These are phyloP conservation scores for Plasmopara viticola DNA, from an alignment of 352 stramenopile species.

Conservation along the genomic window DNA sequence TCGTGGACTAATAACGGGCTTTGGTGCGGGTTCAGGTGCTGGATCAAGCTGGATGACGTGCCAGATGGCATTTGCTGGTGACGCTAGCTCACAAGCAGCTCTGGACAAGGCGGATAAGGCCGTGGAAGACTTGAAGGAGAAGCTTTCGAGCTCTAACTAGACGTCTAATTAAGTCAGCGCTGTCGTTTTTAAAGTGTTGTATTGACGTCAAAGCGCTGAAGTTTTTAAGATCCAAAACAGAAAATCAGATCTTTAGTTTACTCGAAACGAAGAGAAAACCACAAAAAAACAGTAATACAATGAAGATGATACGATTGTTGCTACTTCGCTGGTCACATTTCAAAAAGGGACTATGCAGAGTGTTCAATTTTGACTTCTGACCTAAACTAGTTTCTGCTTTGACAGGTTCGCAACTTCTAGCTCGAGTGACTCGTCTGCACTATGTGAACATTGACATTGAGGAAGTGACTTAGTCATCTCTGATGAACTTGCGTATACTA, in stretches of 20 bases:
- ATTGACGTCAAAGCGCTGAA: neutral
- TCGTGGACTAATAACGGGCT: constrained; percentile 58
- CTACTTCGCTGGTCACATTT: neutral
- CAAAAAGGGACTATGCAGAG: neutral
- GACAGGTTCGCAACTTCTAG: neutral
- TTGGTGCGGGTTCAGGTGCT: constrained; percentile 60
- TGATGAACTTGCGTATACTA: too few species aligned
- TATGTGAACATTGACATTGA: neutral
- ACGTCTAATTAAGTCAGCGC: constrained; percentile 4
- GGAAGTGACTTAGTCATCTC: neutral
- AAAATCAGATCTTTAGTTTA: neutral
- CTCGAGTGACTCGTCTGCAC: neutral
- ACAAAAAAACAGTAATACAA: neutral
- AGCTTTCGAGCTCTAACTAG: constrained; percentile 30
- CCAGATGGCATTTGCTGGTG: constrained; percentile 72
- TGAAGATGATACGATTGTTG: neutral
- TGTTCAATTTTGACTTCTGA: neutral
- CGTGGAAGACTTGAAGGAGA: constrained; percentile 67
- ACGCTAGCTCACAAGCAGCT: constrained; percentile 51
- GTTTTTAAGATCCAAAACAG: neutral
- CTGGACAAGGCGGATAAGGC: constrained; percentile 76
- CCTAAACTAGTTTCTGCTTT: neutral
- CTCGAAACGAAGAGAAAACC: neutral
- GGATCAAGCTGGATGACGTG: constrained; percentile 84
- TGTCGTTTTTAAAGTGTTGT: constrained; percentile 2